Percentiles rank a stretch among this genome's conserved stretches.
phyloP scores from a whole-genome alignment of 1,284 basidiomycete genomes.

The Ustanciosporium gigantosporum region DNA sequence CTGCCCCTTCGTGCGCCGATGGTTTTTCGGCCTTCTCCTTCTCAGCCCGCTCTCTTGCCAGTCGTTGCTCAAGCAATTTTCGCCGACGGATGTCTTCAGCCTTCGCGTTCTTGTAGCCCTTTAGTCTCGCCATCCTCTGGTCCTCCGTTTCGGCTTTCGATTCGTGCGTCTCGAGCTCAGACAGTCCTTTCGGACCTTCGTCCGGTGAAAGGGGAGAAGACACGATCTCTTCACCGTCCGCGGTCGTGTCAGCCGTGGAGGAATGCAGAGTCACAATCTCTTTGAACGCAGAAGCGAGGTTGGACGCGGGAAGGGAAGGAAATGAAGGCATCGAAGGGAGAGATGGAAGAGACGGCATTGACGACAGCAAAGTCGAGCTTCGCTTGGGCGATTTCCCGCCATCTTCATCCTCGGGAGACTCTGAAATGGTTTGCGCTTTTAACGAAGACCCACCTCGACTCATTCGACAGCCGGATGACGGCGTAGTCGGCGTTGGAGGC shows the following conservation, averaged over 20 bases:
- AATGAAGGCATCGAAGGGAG: constrained; percentile 4
- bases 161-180: neutral
- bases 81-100: constrained; percentile 37
- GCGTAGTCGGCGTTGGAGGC: constrained; percentile 1
- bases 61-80: constrained; percentile 11
- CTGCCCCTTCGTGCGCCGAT: too few relatives aligned
- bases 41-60: constrained; percentile 8
- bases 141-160: constrained; percentile 10
- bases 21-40: constrained; percentile 3
- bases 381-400: neutral
- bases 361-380: neutral
- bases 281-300: constrained; percentile 15
- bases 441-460: neutral
- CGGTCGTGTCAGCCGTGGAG: constrained; percentile 14
- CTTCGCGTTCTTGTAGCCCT: constrained; percentile 43
- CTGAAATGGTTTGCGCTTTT: constrained; percentile 3
- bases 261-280: constrained; percentile 16
- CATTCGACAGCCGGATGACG: too few relatives aligned
- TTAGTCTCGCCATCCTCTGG: constrained; percentile 16
- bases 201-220: neutral
- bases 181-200: neutral
- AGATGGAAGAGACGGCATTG: constrained; percentile 3
- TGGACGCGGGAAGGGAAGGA: constrained; percentile 3
- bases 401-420: constrained; percentile 1
- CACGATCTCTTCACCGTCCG: constrained; percentile 16